Evolutionary conservation across 2,329 filamentous ascomycete genomes (phyloP).

Genomic region (Penicillium sp.): DNA sequence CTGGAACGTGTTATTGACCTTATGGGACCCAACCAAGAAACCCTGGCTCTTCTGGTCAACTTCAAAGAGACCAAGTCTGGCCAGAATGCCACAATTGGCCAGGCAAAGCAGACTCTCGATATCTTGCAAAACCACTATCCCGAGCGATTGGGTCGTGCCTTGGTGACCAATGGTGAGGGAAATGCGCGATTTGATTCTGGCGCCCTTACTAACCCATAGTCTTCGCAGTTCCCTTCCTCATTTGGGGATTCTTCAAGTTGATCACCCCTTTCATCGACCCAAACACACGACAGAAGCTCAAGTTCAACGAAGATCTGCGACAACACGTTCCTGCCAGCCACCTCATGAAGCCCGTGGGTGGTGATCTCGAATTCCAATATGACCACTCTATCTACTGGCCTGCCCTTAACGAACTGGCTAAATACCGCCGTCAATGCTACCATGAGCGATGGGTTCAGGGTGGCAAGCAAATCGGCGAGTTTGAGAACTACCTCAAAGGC

Average conservation of each 20-base stretch:
- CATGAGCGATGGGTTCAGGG: slow-evolving; percentile 76
- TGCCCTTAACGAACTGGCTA: slow-evolving; percentile 74
- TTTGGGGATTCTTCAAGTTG: slow-evolving; percentile 93
- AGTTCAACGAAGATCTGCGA: slow-evolving; percentile 92
- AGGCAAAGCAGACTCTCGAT: slow-evolving; percentile 81
- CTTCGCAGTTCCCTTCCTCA: slow-evolving; percentile 79
- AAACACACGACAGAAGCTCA: slow-evolving; percentile 89
- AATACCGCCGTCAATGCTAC: slow-evolving; percentile 67
- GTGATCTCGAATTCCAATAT: slow-evolving; percentile 87
- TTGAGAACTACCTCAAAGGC: slow-evolving; percentile 86
- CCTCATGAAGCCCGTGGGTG: slow-evolving; percentile 78
- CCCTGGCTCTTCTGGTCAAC: slow-evolving; percentile 84
- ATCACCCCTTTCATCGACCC: slow-evolving; percentile 97
- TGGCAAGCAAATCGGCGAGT: slow-evolving; percentile 83
- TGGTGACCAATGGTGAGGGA: slow-evolving; percentile 82
- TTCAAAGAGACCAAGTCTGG: slow-evolving; percentile 81
- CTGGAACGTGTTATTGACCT: slow-evolving; percentile 86
- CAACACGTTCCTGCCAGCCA: slow-evolving; percentile 81
- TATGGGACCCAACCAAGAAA: slow-evolving; percentile 87
- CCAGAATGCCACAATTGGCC: slow-evolving; percentile 75
- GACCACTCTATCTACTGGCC: slow-evolving; percentile 91
- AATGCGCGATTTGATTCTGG: background rate
- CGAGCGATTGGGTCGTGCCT: slow-evolving; percentile 83
- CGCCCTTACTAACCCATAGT: slow-evolving; percentile 6
- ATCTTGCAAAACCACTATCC: slow-evolving; percentile 97